These are phyloP conservation scores for Leccinum incarnatum DNA, from an alignment of 768 basidiomycete species.

Conservation along the genomic window DNA sequence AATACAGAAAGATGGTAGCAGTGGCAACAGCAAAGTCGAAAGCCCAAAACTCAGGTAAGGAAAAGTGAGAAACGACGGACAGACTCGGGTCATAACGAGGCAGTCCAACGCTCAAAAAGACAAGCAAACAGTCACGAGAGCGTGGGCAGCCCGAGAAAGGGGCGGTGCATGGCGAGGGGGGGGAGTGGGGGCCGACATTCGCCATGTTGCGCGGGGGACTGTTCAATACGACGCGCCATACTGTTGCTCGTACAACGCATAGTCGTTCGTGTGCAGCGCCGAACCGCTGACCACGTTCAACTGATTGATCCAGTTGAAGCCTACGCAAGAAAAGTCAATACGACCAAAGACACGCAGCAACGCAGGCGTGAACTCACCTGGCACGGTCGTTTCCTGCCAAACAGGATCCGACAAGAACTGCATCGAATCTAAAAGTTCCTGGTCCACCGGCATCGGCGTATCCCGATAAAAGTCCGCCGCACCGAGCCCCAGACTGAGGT, in stretches of 20 bases:
- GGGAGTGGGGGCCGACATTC: neutral
- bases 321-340: slow-evolving; percentile 15
- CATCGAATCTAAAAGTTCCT: slow-evolving; percentile 59
- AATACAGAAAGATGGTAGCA: neutral
- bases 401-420: slow-evolving; percentile 54
- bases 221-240: slow-evolving; percentile 4
- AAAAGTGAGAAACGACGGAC: neutral
- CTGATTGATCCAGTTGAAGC: slow-evolving; percentile 38
- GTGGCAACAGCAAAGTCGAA: neutral
- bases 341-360: neutral
- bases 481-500: slow-evolving; percentile 16
- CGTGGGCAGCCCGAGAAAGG: neutral
- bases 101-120: neutral
- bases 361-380: slow-evolving; percentile 40
- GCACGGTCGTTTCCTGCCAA: slow-evolving; percentile 55
- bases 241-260: slow-evolving; percentile 26
- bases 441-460: slow-evolving; percentile 53
- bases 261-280: slow-evolving; percentile 25
- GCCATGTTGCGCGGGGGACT: neutral
- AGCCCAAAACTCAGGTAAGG: neutral
- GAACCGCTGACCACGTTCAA: slow-evolving; percentile 18
- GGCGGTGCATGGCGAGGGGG: no score
- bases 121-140: neutral
- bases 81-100: neutral
- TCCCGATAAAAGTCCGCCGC: slow-evolving; percentile 43